Base-by-base conservation (phyloP, 108 stramenopile genomes). In the Skeletonema marinoi region DNA sequence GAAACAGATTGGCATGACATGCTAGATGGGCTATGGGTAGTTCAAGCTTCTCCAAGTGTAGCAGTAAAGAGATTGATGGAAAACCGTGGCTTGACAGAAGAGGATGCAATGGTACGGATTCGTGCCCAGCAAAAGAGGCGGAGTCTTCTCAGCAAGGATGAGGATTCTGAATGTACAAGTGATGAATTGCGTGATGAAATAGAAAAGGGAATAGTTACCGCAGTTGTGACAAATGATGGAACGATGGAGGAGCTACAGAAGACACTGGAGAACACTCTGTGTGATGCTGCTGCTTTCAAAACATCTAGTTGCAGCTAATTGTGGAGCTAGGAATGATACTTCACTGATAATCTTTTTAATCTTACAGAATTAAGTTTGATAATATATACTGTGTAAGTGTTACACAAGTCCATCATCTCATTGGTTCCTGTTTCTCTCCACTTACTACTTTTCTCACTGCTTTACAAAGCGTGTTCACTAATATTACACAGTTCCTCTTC, bases 1-100 rank as follows among this genome's bases (percentile, higher is more conserved):
- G 94, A 95, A 73, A 89, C 94, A 4, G 87, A 78, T 25, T 95
- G 94, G 94, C 54, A 83, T 60, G 90, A 91, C 68, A 67, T 95
- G 11, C 50, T 92, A 21, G 92, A 95, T 89, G 94, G 86, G 14
- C 51, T 95, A 1, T 95, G 94, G 94, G 81, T 90, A n/a, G 80
- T 95, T 8, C 76, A 71, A 29, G 74, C 87, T 2, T 83, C 88
- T 17, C 35, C 39, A 54, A 65, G 78, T 17, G 71, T 81, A 32
- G 89, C 89, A n/a, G 61, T 84, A 36, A 41, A 88, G 63, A 77
- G 94, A 59, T 65, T 95, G 51, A 73, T 73, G 67, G 74, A 89
- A 25, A 75, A 82, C 17, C 91, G 93, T 11, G 86, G 85, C 8
- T 65, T 94, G 71, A 70, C 84, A 1, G 39, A 64, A 32, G 88